These are phyloP conservation scores for Porodaedalea pini DNA, from an alignment of 1,284 basidiomycete species.

Conservation along the genomic window DNA sequence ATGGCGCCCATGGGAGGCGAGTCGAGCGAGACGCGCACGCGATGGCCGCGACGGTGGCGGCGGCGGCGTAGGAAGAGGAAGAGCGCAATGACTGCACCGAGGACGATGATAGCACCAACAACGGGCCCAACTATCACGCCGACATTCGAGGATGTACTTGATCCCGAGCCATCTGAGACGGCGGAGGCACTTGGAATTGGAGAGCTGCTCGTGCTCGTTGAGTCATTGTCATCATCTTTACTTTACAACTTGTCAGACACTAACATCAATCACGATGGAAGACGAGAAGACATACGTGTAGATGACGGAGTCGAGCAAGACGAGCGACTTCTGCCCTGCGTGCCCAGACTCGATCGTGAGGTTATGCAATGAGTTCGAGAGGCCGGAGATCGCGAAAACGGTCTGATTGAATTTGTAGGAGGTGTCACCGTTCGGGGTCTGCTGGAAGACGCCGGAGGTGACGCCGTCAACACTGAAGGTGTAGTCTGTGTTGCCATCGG, in stretches of 20 bases:
- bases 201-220: background rate
- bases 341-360: slow-evolving; percentile 7
- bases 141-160: background rate
- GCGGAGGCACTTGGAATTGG: background rate
- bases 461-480: slow-evolving; percentile 9
- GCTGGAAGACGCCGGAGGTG: background rate
- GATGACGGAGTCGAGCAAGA: slow-evolving; percentile 13
- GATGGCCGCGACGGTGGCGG: background rate
- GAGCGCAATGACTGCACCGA: slow-evolving; percentile 7
- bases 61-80: slow-evolving; percentile 6
- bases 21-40: background rate
- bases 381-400: slow-evolving; percentile 1
- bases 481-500: slow-evolving; percentile 9
- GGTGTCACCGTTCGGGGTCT: slow-evolving; percentile 2
- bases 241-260: background rate
- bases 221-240: background rate
- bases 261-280: background rate
- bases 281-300: slow-evolving; percentile 9
- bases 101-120: slow-evolving; percentile 4
- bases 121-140: slow-evolving; percentile 7
- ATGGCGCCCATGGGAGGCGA: background rate
- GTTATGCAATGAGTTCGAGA: slow-evolving; percentile 4
- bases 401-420: slow-evolving; percentile 12
- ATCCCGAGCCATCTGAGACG: background rate
- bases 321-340: background rate